Conservation (phyloP, 2,329 filamentous ascomycete genomes). For the Cryphonectria parasitica region DNA sequence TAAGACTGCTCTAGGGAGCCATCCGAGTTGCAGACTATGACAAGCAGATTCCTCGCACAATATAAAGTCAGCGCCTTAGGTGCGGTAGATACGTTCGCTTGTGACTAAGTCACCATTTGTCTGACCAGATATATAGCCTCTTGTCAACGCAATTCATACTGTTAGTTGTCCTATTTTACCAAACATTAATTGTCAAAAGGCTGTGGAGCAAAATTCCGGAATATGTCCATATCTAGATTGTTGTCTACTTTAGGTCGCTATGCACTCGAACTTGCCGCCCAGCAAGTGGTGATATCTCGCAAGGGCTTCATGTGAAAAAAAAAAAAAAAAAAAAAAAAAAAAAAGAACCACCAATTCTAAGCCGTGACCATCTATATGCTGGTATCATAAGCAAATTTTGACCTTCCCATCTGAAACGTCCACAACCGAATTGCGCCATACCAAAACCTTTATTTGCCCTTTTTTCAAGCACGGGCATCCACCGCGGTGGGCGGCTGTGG, state of each 20-base stretch:
- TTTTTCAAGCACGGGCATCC: conserved; percentile 10
- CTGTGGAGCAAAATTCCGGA: neutral
- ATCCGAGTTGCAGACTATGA: too few relatives aligned
- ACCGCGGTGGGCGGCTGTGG: neutral
- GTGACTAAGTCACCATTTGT: too few relatives aligned
- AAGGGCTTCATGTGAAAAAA: neutral
- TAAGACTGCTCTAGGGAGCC: too few relatives aligned
- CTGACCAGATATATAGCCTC: too few relatives aligned
- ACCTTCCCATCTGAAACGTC: neutral
- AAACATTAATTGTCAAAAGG: neutral
- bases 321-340: neutral
- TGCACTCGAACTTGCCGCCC: neutral
- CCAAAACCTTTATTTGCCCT: neutral
- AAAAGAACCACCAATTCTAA: neutral
- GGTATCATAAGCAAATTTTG: neutral
- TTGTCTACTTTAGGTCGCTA: neutral
- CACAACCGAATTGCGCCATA: neutral
- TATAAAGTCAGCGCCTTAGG: too few relatives aligned
- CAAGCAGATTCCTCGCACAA: too few relatives aligned
- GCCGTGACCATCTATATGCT: conserved; percentile 3
- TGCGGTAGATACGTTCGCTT: too few relatives aligned
- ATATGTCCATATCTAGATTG: neutral
- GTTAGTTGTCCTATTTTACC: too few relatives aligned
- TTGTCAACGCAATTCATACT: too few relatives aligned
- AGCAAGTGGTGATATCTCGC: neutral